A percentile compares a stretch with the other conserved stretches of the same genome.
Evolutionary conservation across 2,329 filamentous ascomycete genomes (phyloP).

Genomic region (Trichoderma oligosporum): DNA sequence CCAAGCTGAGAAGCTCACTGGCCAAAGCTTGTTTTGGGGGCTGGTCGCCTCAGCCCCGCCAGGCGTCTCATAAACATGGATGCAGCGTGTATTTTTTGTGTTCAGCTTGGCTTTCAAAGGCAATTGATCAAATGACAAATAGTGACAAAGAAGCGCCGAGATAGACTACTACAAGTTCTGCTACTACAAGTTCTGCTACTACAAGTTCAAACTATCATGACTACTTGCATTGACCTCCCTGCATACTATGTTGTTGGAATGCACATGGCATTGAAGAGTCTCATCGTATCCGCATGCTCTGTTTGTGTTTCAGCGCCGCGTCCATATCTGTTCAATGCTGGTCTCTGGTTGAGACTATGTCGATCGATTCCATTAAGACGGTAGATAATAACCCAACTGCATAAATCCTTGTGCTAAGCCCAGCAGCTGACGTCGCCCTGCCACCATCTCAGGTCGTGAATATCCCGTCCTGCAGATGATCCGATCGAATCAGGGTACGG

Average conservation of each 20-base stretch:
- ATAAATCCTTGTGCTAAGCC: neutral
- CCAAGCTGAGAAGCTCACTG: slow-evolving; percentile 4
- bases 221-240: slow-evolving; percentile 5
- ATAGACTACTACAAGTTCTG: too few species aligned
- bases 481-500: slow-evolving; percentile 14
- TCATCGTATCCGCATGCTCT: slow-evolving; percentile 1
- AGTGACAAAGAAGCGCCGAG: too few species aligned
- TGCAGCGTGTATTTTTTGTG: neutral
- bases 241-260: slow-evolving; percentile 14
- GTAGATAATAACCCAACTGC: neutral
- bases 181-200: too few species aligned
- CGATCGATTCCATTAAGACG: too few species aligned
- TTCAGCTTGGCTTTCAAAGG: neutral
- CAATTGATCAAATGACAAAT: too few species aligned
- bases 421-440: slow-evolving; percentile 16
- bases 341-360: too few species aligned
- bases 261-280: slow-evolving; percentile 7
- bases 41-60: slow-evolving; percentile 18
- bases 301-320: too few species aligned
- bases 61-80: slow-evolving; percentile 9
- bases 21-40: neutral
- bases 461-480: slow-evolving; percentile 5
- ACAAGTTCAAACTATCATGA: too few species aligned
- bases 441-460: slow-evolving; percentile 3
- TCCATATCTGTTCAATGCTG: too few species aligned